Percentiles rank a stretch among this genome's conserved stretches.
Evolutionary conservation across 2,329 filamentous ascomycete genomes (phyloP).

Genomic region (Davidsoniella eucalypti): DNA sequence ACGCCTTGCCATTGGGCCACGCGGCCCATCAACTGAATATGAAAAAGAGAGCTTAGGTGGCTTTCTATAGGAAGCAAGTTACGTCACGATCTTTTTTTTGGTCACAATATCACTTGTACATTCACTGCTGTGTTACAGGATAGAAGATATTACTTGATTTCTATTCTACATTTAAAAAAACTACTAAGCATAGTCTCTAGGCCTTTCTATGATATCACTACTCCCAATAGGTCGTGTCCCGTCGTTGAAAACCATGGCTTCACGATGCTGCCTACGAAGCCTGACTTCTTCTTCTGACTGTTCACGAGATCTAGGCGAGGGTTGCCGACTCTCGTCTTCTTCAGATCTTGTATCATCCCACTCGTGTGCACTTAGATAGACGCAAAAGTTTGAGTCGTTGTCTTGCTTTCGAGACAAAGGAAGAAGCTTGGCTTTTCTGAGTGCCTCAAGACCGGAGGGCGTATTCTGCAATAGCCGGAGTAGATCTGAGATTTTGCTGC

Average conservation of each 20-base stretch:
- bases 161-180: background rate
- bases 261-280: conserved; percentile 57
- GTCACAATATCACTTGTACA: too few species aligned
- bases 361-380: background rate
- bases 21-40: too few species aligned
- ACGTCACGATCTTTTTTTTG: too few species aligned
- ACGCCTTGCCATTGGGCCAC: too few species aligned
- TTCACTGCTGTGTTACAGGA: too few species aligned
- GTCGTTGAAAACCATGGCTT: conserved; percentile 84
- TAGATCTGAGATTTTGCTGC: conserved; percentile 31
- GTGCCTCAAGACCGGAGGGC: conserved; percentile 32
- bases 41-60: too few species aligned
- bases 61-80: too few species aligned
- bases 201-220: conserved; percentile 57
- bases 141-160: too few species aligned
- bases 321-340: too few species aligned
- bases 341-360: conserved; percentile 12
- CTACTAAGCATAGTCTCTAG: conserved; percentile 1
- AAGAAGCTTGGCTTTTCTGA: conserved; percentile 33
- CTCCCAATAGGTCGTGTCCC: conserved; percentile 58
- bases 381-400: background rate
- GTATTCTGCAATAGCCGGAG: conserved; percentile 32
- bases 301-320: conserved; percentile 21
- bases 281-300: conserved; percentile 52
- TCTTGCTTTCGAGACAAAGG: conserved; percentile 17